Percentiles rank a stretch among this genome's conserved stretches.
Conservation (phyloP, 345 rosid species). For the Pistacia atlantica region DNA sequence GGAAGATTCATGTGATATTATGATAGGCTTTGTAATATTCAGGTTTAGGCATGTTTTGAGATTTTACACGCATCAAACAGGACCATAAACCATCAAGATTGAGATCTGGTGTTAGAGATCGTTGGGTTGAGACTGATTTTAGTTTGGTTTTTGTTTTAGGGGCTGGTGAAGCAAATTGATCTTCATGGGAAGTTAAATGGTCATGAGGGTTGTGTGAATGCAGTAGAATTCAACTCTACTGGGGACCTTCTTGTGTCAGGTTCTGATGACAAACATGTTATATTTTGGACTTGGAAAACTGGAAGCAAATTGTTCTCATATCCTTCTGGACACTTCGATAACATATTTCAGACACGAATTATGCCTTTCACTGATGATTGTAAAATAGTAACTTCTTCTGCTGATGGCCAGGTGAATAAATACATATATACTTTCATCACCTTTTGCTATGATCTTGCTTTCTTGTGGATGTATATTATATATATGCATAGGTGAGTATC, state of each 20-base stretch:
- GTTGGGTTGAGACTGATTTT: neutral
- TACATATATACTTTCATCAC: neutral
- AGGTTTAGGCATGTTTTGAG: neutral
- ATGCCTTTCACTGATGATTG: conserved; percentile 59
- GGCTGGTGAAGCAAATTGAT: conserved; percentile 41
- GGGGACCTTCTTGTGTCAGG: conserved; percentile 65
- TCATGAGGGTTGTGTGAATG: conserved; percentile 64
- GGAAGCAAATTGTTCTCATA: conserved; percentile 34
- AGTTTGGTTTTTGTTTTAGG: conserved; percentile 29
- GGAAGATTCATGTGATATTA: neutral
- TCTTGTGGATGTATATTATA: neutral
- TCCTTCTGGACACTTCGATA: conserved; percentile 60
- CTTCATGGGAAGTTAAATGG: conserved; percentile 54
- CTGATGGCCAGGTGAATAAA: conserved; percentile 58
- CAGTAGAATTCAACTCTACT: conserved; percentile 50
- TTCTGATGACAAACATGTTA: conserved; percentile 58
- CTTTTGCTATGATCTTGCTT: neutral
- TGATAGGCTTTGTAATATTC: neutral
- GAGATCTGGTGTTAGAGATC: neutral
- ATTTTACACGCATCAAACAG: neutral
- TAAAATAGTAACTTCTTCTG: conserved; percentile 55
- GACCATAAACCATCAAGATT: neutral
- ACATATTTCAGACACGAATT: conserved; percentile 56
- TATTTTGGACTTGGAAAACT: conserved; percentile 52
- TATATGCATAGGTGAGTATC: too few species aligned